Base-by-base conservation (phyloP, 2,329 filamentous ascomycete genomes). In the Fusarium solani-melongenae region DNA sequence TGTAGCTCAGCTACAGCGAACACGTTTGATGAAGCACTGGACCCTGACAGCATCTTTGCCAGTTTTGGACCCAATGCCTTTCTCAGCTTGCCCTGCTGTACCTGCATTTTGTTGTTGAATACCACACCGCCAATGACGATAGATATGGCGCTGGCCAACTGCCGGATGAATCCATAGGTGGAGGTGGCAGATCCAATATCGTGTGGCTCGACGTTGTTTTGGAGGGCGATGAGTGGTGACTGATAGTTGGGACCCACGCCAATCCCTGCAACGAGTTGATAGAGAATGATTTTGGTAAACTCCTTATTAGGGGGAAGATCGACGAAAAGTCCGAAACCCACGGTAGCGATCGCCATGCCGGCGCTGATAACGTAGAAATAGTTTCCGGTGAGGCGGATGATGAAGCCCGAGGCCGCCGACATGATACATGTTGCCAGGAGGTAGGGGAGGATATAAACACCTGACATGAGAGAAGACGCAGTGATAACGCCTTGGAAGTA, bases 121-220 rank as follows among this genome's bases (percentile, higher is more conserved):
- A 53, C 49, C 5, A 93, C 91, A 9, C 91, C 88, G n/a, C 92
- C 92, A 46, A 93, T 84, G 1, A 93, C 91, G 51, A 93, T 86
- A 1, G 88, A 89, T 12, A 90, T 86, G 1, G 89, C 86, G 0
- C 88, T 91, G 2, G 89, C 89, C 4, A 93, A 83, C 66, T 91
- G 91, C 15, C 91, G 88, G 11, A 89, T 84, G 75, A 92, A 92
- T 6, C 86, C 86, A 66, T 91, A 89, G 0, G 90, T 90, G 1
- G 89, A 86, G 0, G 90, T 92, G 0, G 88, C 90, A 2, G 88
- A 87, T 6, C 89, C 90, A 53, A 90, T 90, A 72, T 92, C 90
- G 36, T 84, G 83, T 59, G 83, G 84, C 14, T 86, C 81, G 41
- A 91, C 85, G 38, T 86, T 83, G 12, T 87, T 86, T 78, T 92